These are phyloP conservation scores for Cicer cuneatum DNA, from an alignment of 306 rosid species.

Conservation along the genomic window DNA sequence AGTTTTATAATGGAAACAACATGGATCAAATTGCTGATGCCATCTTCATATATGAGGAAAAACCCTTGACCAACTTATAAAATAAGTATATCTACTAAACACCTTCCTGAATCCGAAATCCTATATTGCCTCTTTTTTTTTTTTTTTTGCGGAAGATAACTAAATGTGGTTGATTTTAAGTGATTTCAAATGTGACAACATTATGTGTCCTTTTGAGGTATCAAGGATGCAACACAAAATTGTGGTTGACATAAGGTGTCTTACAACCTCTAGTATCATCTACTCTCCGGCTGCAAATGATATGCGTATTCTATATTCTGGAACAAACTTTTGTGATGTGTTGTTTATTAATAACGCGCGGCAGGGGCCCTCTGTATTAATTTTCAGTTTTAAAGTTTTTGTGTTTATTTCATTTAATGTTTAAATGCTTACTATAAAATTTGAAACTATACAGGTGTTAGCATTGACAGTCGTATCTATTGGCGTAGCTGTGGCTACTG, in stretches of 20 bases:
- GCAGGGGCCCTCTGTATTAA: not conserved
- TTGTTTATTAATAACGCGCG: not conserved
- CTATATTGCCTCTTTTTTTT: not conserved
- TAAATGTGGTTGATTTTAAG: conserved; percentile 8
- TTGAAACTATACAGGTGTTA: conserved; percentile 61
- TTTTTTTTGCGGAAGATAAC: conserved; percentile 16
- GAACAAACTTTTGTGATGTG: not conserved
- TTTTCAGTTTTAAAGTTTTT: not conserved
- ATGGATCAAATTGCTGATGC: not conserved
- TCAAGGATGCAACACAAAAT: not conserved
- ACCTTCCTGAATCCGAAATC: not conserved
- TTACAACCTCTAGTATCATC: not conserved
- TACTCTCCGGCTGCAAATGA: conserved; percentile 9
- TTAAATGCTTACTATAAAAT: conserved; percentile 17
- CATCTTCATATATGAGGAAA: conserved; percentile 6
- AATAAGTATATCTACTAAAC: not conserved
- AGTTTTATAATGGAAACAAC: conserved; percentile 3
- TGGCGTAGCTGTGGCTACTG: conserved; percentile 87
- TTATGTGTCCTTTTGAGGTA: not conserved
- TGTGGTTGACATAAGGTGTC: not conserved
- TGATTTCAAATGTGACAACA: not conserved
- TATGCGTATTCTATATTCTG: not conserved
- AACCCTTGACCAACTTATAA: conserved; percentile 10
- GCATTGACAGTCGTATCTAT: conserved; percentile 71
- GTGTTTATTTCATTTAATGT: conserved; percentile 14